phyloP scores from a whole-genome alignment of 805 yeast genomes.

The Barnettozyma siamensis region DNA sequence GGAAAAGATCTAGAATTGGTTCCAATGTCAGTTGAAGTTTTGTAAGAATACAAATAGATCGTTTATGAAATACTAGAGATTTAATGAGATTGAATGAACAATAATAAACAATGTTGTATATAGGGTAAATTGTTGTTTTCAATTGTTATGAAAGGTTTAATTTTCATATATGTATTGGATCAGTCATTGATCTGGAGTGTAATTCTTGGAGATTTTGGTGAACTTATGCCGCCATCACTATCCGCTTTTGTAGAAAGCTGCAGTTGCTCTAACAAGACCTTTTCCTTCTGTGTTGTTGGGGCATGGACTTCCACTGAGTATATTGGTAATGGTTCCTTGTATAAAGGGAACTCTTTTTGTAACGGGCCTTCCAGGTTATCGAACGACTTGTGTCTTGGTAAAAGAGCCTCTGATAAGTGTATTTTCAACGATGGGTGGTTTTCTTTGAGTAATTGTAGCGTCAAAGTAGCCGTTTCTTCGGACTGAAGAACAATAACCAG shows the following conservation, averaged over 20 bases:
- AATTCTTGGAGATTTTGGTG: conserved; percentile 7
- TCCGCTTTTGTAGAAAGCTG: neutral
- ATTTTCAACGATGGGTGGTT: conserved; percentile 22
- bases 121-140: neutral
- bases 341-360: conserved; percentile 15
- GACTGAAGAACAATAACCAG: conserved; percentile 32
- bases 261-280: conserved; percentile 2
- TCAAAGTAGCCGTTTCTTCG: conserved; percentile 21
- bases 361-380: conserved; percentile 20
- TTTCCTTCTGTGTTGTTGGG: neutral
- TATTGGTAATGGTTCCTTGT: conserved; percentile 21
- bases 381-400: conserved; percentile 26
- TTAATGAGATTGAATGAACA: no score
- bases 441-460: conserved; percentile 19
- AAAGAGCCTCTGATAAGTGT: conserved; percentile 30
- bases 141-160: neutral
- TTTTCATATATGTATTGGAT: neutral
- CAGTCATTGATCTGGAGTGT: conserved; percentile 1
- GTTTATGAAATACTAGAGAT: no score
- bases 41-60: no score
- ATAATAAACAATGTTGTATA: neutral
- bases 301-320: conserved; percentile 8
- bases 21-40: conserved; percentile 16
- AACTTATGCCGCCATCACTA: neutral
- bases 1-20: conserved; percentile 21